These are phyloP conservation scores for Penicillium argentinense DNA, from an alignment of 495 filamentous ascomycete species.

Conservation along the genomic window DNA sequence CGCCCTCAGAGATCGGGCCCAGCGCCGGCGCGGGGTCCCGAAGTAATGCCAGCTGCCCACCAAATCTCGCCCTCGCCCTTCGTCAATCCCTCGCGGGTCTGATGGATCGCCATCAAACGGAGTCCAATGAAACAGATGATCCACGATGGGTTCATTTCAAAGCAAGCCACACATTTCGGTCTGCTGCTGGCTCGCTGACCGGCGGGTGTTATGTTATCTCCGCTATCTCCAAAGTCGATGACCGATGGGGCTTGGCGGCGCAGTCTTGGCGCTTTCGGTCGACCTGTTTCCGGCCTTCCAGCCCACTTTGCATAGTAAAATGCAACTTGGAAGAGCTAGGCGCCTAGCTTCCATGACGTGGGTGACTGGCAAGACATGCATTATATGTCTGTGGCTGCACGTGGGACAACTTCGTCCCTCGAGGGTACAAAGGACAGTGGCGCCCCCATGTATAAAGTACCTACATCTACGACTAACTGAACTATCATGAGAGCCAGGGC, in stretches of 20 bases:
- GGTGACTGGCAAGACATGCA: background rate
- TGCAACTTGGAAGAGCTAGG: background rate
- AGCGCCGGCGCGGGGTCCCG: background rate
- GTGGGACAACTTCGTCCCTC: too few species aligned
- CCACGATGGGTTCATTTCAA: too few species aligned
- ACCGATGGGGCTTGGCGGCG: background rate
- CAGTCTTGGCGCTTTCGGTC: background rate
- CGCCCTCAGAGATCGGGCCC: background rate
- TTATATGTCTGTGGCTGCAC: too few species aligned
- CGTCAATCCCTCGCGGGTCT: background rate
- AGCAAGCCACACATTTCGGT: too few species aligned
- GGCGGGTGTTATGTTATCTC: background rate
- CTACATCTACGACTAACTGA: background rate
- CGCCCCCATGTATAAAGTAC: background rate
- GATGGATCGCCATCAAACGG: too few species aligned
- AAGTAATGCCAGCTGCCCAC: too few species aligned
- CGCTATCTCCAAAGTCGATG: constrained; percentile 1
- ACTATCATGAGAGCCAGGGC: background rate
- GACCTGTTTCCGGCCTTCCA: background rate
- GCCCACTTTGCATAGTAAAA: background rate
- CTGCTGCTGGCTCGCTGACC: too few species aligned
- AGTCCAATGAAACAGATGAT: too few species aligned
- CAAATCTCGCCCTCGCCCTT: too few species aligned
- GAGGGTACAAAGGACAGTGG: background rate
- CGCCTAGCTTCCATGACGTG: background rate